phyloP scores from a whole-genome alignment of 805 yeast genomes.

The Saturnispora sekii region DNA sequence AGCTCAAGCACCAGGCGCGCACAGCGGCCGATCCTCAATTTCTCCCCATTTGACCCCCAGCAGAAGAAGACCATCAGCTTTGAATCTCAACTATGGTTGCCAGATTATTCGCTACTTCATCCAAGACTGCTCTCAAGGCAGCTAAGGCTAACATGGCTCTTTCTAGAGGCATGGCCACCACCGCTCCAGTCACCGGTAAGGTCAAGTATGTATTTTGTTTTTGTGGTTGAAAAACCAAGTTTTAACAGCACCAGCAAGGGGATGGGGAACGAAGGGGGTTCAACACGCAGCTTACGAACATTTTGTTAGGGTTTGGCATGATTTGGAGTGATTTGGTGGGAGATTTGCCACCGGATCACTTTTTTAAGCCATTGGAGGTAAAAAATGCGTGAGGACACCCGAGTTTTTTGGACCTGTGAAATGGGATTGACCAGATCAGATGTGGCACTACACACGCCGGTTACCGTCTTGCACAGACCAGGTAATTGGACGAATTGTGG shows the following conservation, averaged over 20 bases:
- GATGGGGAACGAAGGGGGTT: background rate
- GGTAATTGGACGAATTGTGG: too few relatives aligned
- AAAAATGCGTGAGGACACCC: too few relatives aligned
- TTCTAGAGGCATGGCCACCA: conserved; percentile 69
- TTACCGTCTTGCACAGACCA: too few relatives aligned
- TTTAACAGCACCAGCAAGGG: background rate
- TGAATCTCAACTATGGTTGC: conserved; percentile 27
- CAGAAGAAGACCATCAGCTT: background rate
- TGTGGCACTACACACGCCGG: too few relatives aligned
- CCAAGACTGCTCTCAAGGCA: conserved; percentile 83
- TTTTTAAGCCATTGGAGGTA: background rate
- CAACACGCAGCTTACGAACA: too few relatives aligned
- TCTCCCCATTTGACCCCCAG: background rate
- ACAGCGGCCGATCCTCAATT: conserved; percentile 5
- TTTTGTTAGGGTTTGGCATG: too few relatives aligned
- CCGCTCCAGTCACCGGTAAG: conserved; percentile 71
- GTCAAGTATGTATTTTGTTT: conserved; percentile 57
- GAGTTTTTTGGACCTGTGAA: too few relatives aligned
- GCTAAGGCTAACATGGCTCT: conserved; percentile 75
- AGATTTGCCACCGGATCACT: background rate
- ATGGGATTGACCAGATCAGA: too few relatives aligned
- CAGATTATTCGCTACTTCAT: conserved; percentile 51
- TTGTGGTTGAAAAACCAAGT: background rate
- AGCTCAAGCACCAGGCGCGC: conserved; percentile 9
- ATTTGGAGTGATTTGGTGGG: too few relatives aligned